Evolutionary conservation across 2,329 filamentous ascomycete genomes (phyloP).

Genomic region (Dactylella cylindrospora): DNA sequence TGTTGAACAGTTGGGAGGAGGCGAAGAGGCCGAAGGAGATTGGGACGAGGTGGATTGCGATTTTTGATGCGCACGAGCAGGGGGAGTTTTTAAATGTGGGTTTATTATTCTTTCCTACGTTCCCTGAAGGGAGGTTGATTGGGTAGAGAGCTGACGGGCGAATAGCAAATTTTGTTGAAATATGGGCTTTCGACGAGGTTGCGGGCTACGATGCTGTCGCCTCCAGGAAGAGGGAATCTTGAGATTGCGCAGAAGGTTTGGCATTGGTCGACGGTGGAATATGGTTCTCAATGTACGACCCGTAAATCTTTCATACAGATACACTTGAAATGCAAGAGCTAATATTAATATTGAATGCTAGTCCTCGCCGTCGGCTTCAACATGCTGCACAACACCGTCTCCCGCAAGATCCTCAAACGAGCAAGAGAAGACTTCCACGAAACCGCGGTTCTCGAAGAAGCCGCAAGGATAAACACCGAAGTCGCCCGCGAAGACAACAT

Average conservation of each 20-base stretch:
- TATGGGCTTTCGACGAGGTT: conserved; percentile 38
- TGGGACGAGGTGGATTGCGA: conserved; percentile 42
- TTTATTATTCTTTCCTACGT: no score
- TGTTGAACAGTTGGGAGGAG: conserved; percentile 31
- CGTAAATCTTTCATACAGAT: not conserved
- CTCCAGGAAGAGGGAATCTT: conserved; percentile 45
- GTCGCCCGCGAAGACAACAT: conserved; percentile 12
- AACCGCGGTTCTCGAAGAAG: conserved; percentile 37
- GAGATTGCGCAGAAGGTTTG: conserved; percentile 57
- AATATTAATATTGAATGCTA: conserved; percentile 46
- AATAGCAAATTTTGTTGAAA: conserved; percentile 30
- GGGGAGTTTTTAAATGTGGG: conserved; percentile 39
- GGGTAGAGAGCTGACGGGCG: no score
- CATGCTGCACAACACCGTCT: conserved; percentile 54
- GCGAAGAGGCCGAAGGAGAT: conserved; percentile 31
- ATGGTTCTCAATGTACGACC: conserved; percentile 56
- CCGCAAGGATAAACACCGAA: conserved; percentile 18
- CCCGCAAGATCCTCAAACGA: conserved; percentile 39
- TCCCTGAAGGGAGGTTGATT: no score
- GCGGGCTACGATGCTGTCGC: conserved; percentile 39
- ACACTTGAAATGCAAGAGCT: not conserved
- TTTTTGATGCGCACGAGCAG: conserved; percentile 40
- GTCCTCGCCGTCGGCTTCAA: conserved; percentile 59
- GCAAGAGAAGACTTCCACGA: conserved; percentile 37
- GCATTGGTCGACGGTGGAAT: conserved; percentile 60